Percentiles rank a stretch among this genome's conserved stretches.
Evolutionary conservation across 495 filamentous ascomycete species (phyloP).

Genomic region (Lasiosphaeriaceae sp.): DNA sequence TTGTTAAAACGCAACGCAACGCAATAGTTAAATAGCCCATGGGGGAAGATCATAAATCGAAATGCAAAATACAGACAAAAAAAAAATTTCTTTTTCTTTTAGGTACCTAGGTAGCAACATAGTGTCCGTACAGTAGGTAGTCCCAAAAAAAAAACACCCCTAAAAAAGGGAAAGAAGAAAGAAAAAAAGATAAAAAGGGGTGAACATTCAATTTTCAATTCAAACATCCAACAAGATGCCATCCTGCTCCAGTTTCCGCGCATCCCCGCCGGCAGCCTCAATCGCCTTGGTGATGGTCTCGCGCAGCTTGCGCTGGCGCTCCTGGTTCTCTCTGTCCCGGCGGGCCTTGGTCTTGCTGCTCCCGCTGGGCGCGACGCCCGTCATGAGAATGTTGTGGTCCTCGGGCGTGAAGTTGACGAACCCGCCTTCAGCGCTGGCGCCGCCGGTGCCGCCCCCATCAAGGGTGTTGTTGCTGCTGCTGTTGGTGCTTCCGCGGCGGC

Average conservation of each 20-base stretch:
- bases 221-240: slow-evolving; percentile 6
- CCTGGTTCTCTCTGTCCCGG: slow-evolving; percentile 78
- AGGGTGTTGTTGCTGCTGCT: background rate
- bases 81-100: too few relatives aligned
- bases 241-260: slow-evolving; percentile 37
- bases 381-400: slow-evolving; percentile 77
- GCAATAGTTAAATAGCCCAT: too few relatives aligned
- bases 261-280: slow-evolving; percentile 74
- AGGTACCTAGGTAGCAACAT: too few relatives aligned
- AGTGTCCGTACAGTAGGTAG: too few relatives aligned
- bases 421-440: slow-evolving; percentile 47
- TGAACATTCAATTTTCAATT: too few relatives aligned
- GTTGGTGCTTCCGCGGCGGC: background rate
- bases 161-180: too few relatives aligned
- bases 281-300: slow-evolving; percentile 72
- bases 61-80: too few relatives aligned
- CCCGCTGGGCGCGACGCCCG: slow-evolving; percentile 86
- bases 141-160: too few relatives aligned
- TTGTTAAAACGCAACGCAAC: too few relatives aligned
- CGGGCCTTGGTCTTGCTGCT: slow-evolving; percentile 90
- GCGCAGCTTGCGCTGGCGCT: slow-evolving; percentile 70
- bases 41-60: too few relatives aligned
- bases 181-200: background rate
- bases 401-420: slow-evolving; percentile 92
- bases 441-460: slow-evolving; percentile 13